phyloP scores from a whole-genome alignment of 345 rosid species.

The Lepidium didymum region DNA sequence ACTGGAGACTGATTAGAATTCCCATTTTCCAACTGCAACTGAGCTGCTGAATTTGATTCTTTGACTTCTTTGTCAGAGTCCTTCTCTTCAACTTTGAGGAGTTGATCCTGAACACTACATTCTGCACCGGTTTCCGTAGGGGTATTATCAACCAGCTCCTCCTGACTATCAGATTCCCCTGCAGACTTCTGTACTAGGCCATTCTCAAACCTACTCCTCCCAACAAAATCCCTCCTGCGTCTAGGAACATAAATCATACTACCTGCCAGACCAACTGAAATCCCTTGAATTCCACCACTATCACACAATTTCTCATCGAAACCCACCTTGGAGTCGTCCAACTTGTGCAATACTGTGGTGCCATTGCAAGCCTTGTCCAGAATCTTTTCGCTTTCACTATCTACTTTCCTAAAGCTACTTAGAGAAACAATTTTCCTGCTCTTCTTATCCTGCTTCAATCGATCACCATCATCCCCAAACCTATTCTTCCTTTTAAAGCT shows the following conservation, averaged over 20 bases:
- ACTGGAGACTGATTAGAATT: slow-evolving; percentile 26
- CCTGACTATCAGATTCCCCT: slow-evolving; percentile 32
- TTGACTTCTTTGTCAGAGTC: slow-evolving; percentile 31
- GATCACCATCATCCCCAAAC: slow-evolving; percentile 33
- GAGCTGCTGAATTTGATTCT: slow-evolving; percentile 28
- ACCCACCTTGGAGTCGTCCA: slow-evolving; percentile 34
- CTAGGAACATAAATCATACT: slow-evolving; percentile 54
- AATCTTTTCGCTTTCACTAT: slow-evolving; percentile 35
- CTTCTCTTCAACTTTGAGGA: slow-evolving; percentile 33
- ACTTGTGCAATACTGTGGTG: slow-evolving; percentile 27
- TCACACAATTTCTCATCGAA: slow-evolving; percentile 36
- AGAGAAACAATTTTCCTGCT: slow-evolving; percentile 53
- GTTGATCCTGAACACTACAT: slow-evolving; percentile 26
- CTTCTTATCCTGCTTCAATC: slow-evolving; percentile 47
- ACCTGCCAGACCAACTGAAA: slow-evolving; percentile 46
- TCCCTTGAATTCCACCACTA: slow-evolving; percentile 35
- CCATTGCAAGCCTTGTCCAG: slow-evolving; percentile 48
- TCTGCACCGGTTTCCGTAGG: slow-evolving; percentile 35
- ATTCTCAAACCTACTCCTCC: slow-evolving; percentile 61
- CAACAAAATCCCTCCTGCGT: slow-evolving; percentile 73
- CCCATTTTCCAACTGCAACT: slow-evolving; percentile 38
- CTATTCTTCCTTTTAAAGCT: slow-evolving; percentile 56
- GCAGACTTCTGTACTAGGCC: slow-evolving; percentile 33
- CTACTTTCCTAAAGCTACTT: slow-evolving; percentile 44
- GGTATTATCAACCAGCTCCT: slow-evolving; percentile 29